A percentile compares a stretch with the other conserved stretches of the same genome.
These are phyloP conservation scores for Sclerotinia sclerotiorum DNA, from an alignment of 2,329 filamentous ascomycete species.

Conservation along the genomic window DNA sequence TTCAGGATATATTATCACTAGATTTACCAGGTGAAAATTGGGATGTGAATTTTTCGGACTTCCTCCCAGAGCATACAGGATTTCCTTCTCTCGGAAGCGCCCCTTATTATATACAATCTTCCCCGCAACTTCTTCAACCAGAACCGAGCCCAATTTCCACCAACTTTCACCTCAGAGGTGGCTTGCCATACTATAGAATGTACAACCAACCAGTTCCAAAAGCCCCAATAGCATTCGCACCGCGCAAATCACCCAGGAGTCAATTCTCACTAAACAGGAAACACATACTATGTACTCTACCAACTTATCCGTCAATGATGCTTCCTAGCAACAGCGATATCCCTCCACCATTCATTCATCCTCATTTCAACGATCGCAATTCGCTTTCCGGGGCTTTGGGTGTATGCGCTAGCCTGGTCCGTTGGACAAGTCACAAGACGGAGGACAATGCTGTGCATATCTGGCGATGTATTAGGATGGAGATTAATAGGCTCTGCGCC, in stretches of 20 bases:
- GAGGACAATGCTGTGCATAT: constrained; percentile 26
- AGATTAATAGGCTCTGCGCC: constrained; percentile 28
- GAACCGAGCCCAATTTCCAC: too few relatives aligned
- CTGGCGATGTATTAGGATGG: constrained; percentile 29
- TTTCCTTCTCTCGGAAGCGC: background rate
- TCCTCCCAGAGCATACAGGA: background rate
- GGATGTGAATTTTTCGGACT: background rate
- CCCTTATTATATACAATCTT: background rate
- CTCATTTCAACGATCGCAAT: background rate
- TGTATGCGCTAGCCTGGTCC: constrained; percentile 25
- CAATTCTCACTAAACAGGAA: constrained; percentile 26
- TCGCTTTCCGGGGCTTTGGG: constrained; percentile 23
- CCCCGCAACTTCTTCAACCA: background rate
- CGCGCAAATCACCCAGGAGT: constrained; percentile 8
- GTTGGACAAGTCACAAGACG: constrained; percentile 27
- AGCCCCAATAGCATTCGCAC: constrained; percentile 24
- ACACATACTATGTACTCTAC: constrained; percentile 27
- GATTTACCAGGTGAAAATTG: background rate
- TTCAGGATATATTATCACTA: background rate
- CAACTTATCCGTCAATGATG: constrained; percentile 32
- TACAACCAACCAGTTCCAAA: constrained; percentile 8
- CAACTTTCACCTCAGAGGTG: background rate
- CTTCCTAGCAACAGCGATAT: constrained; percentile 9
- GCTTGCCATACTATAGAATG: background rate
- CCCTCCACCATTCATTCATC: constrained; percentile 31